Conservation (phyloP, 495 filamentous ascomycete species). For the Aspergillus homomorphus region DNA sequence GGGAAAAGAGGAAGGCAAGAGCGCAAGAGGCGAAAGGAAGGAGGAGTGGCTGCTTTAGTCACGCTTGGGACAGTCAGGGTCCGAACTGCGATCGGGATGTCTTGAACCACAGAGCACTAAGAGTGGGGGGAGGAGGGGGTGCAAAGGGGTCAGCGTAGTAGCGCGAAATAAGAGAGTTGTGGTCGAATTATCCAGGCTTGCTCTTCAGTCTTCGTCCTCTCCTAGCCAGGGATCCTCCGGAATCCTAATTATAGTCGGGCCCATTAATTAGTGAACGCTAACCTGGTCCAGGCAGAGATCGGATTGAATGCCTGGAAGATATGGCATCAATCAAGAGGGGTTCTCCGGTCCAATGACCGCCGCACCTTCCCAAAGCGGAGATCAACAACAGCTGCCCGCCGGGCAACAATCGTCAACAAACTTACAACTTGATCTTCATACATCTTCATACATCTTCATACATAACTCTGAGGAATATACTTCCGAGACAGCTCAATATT, state of each 20-base stretch:
- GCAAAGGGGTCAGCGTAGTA: background rate
- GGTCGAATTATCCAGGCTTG: background rate
- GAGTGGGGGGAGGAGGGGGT: too few species aligned
- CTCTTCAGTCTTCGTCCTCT: too few species aligned
- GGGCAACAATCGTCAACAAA: background rate
- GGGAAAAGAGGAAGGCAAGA: slow-evolving; percentile 10
- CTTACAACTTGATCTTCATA: too few species aligned
- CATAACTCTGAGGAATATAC: too few species aligned
- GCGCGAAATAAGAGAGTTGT: background rate
- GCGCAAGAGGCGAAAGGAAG: slow-evolving; percentile 6
- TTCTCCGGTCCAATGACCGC: slow-evolving; percentile 4
- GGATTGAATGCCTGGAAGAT: background rate
- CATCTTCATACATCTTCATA: too few species aligned
- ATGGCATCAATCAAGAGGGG: background rate
- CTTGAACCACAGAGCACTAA: too few species aligned
- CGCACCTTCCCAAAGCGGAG: slow-evolving; percentile 2
- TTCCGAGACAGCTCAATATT: too few species aligned
- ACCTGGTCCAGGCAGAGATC: background rate
- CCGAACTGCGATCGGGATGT: background rate
- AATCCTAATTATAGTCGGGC: background rate
- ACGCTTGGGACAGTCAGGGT: background rate
- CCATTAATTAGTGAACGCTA: background rate
- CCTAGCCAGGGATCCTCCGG: background rate
- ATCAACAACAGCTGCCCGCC: background rate
- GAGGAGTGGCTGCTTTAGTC: background rate